Conservation (phyloP, 805 yeast genomes). For the Wickerhamiella musiphila region DNA sequence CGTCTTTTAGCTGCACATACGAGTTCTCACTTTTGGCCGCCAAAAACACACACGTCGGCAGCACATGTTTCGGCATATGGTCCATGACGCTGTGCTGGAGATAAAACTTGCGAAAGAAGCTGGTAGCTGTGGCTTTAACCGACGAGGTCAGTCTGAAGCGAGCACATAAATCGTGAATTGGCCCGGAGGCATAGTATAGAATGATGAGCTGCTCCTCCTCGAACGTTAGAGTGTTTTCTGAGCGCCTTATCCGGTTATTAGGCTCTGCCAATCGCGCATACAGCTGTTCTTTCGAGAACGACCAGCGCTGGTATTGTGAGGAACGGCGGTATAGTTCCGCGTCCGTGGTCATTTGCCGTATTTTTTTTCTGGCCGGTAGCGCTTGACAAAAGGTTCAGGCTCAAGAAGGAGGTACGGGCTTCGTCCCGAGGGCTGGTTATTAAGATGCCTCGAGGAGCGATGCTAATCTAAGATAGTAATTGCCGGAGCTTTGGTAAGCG, state of each 20-base stretch:
- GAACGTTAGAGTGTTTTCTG: conserved; percentile 31
- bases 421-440: no score
- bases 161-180: conserved; percentile 50
- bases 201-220: conserved; percentile 62
- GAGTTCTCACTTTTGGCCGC: conserved; percentile 89
- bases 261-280: conserved; percentile 29
- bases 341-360: conserved; percentile 39
- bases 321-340: conserved; percentile 84
- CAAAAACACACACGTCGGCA: conserved; percentile 66
- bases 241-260: conserved; percentile 27
- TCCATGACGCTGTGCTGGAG: conserved; percentile 71
- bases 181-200: conserved; percentile 47
- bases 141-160: conserved; percentile 75
- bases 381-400: no score
- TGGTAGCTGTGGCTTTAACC: conserved; percentile 69
- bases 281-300: conserved; percentile 49
- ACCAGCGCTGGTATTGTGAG: conserved; percentile 75
- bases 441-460: no score
- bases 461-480: no score
- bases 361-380: no score
- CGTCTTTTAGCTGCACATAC: conserved; percentile 69
- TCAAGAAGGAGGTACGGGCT: no score
- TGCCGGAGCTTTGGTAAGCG: no score
- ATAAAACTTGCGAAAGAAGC: conserved; percentile 68
- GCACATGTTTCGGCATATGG: conserved; percentile 65